Percentiles rank a stretch among this genome's conserved stretches.
Evolutionary conservation across 2,329 filamentous ascomycete genomes (phyloP).

Genomic region (Berkeleyomyces rouxiae): DNA sequence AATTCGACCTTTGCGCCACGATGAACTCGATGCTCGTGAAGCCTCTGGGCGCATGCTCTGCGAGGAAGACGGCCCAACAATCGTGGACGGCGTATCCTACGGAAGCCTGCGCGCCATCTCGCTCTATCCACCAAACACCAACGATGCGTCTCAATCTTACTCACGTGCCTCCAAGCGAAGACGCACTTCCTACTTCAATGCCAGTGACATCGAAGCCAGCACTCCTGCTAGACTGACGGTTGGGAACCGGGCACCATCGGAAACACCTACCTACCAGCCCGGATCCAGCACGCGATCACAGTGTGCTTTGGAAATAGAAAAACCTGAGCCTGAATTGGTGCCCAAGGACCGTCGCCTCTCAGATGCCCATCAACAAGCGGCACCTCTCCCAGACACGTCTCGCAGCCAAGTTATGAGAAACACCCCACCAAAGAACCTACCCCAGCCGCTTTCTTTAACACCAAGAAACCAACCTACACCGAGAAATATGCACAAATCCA

Average conservation of each 20-base stretch:
- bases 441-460: neutral
- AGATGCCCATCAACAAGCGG: neutral
- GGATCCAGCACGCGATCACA: neutral
- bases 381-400: neutral
- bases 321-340: neutral
- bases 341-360: neutral
- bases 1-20: constrained; percentile 59
- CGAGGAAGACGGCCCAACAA: constrained; percentile 55
- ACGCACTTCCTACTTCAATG: neutral
- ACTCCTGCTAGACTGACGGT: constrained; percentile 4
- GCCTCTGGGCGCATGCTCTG: constrained; percentile 68
- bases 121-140: neutral
- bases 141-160: neutral
- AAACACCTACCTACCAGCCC: neutral
- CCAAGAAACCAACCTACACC: neutral
- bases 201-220: constrained; percentile 11
- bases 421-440: neutral
- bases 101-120: neutral
- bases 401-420: neutral
- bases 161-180: neutral
- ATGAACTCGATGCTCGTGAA: constrained; percentile 54
- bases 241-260: neutral
- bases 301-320: neutral
- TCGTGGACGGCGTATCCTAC: constrained; percentile 41
- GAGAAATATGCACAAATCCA: neutral